These are phyloP conservation scores for Scleroderma citrinum DNA, from an alignment of 768 basidiomycete genomes.

Conservation along the genomic window DNA sequence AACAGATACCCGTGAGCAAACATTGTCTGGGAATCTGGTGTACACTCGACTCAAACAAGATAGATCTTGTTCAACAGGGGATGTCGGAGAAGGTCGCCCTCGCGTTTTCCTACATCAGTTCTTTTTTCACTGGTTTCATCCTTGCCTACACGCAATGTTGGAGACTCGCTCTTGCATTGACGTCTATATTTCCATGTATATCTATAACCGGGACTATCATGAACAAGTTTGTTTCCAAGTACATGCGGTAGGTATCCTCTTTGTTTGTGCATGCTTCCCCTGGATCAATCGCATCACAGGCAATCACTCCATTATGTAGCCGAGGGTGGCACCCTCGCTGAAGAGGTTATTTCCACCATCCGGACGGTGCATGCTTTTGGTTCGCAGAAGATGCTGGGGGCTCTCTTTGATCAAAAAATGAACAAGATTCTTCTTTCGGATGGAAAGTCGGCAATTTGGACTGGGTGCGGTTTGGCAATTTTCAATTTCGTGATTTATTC, in stretches of 20 bases:
- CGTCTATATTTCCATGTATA: slow-evolving; percentile 82
- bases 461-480: slow-evolving; percentile 55
- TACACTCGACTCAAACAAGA: neutral
- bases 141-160: slow-evolving; percentile 67
- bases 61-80: slow-evolving; percentile 86
- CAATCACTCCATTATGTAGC: slow-evolving; percentile 67
- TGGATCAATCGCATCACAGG: slow-evolving; percentile 31
- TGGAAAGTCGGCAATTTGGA: slow-evolving; percentile 50
- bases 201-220: slow-evolving; percentile 64
- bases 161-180: slow-evolving; percentile 80
- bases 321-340: slow-evolving; percentile 75
- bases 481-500: slow-evolving; percentile 86
- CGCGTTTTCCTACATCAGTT: slow-evolving; percentile 53
- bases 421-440: slow-evolving; percentile 47
- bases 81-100: slow-evolving; percentile 85
- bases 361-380: slow-evolving; percentile 92
- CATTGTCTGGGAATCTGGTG: neutral
- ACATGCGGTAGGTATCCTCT: slow-evolving; percentile 51
- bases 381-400: slow-evolving; percentile 56
- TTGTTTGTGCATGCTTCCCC: neutral
- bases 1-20: slow-evolving; percentile 68
- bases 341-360: slow-evolving; percentile 88
- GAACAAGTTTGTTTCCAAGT: slow-evolving; percentile 58
- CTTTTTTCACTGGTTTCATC: slow-evolving; percentile 77
- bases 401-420: slow-evolving; percentile 62